Evolutionary conservation across 345 rosid genomes (phyloP).

Genomic region (Carallia brachiata): DNA sequence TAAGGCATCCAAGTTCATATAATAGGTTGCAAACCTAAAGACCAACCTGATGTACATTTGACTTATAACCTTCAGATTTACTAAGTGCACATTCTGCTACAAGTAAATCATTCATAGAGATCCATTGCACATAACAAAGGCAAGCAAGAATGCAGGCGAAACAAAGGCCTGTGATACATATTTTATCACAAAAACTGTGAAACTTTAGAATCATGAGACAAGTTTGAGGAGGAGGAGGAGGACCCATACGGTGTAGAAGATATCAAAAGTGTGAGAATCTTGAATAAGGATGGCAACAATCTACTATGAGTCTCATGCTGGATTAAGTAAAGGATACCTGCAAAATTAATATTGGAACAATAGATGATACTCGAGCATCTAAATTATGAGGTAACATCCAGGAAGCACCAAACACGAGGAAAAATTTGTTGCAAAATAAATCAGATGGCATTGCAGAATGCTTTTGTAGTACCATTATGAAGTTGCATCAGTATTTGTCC

Average conservation of each 20-base stretch:
- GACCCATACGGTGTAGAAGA: slow-evolving; percentile 87
- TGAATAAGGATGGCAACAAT: slow-evolving; percentile 70
- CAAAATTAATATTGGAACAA: slow-evolving; percentile 23
- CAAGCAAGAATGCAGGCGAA: slow-evolving; percentile 9
- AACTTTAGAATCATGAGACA: slow-evolving; percentile 10
- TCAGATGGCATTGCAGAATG: slow-evolving; percentile 16
- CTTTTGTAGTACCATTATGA: slow-evolving; percentile 63
- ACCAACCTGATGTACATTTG: background rate
- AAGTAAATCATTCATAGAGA: background rate
- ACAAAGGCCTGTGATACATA: background rate
- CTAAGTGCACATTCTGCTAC: too few relatives aligned
- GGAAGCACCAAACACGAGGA: slow-evolving; percentile 11
- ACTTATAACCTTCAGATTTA: too few relatives aligned
- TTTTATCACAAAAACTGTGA: slow-evolving; percentile 2
- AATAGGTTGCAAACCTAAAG: background rate
- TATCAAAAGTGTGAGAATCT: slow-evolving; percentile 70
- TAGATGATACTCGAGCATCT: slow-evolving; percentile 13
- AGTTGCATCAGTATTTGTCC: slow-evolving; percentile 87
- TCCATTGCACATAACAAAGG: background rate
- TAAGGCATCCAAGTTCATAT: background rate
- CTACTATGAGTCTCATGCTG: slow-evolving; percentile 66
- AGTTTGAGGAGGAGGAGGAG: slow-evolving; percentile 27
- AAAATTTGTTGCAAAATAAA: slow-evolving; percentile 13
- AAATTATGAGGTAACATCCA: slow-evolving; percentile 1
- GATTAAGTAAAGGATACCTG: slow-evolving; percentile 76